phyloP scores from a whole-genome alignment of 805 yeast species.

The Nakazawaea populi region DNA sequence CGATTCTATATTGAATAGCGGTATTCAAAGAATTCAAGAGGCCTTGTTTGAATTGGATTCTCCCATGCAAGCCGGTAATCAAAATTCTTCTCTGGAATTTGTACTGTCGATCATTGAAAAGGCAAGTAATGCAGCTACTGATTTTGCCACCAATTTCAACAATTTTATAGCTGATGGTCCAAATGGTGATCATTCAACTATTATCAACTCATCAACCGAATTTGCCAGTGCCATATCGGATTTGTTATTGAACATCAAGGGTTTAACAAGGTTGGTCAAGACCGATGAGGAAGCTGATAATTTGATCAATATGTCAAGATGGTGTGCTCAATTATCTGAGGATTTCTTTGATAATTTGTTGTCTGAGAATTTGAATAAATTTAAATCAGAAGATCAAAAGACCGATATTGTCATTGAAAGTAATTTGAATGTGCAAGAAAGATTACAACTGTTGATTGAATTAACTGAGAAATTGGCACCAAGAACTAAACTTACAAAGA shows the following conservation, averaged over 20 bases:
- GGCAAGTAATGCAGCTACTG: conserved; percentile 65
- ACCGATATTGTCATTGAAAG: conserved; percentile 74
- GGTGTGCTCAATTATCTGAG: conserved; percentile 56
- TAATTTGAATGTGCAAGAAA: conserved; percentile 68
- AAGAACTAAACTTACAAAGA: conserved; percentile 22
- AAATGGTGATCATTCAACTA: conserved; percentile 52
- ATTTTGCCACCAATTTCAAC: conserved; percentile 74
- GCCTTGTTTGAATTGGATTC: conserved; percentile 64
- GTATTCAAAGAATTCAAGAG: conserved; percentile 69
- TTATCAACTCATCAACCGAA: conserved; percentile 57
- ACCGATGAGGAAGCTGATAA: conserved; percentile 47
- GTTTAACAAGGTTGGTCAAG: conserved; percentile 51
- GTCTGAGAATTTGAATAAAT: conserved; percentile 43
- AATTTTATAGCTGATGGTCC: conserved; percentile 73
- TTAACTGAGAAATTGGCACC: conserved; percentile 55
- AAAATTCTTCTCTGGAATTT: conserved; percentile 66
- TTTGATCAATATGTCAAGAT: conserved; percentile 41
- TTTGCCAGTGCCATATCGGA: conserved; percentile 60
- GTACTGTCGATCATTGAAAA: conserved; percentile 65
- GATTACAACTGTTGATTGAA: conserved; percentile 51
- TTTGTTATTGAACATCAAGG: conserved; percentile 62
- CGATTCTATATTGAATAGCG: conserved; percentile 67
- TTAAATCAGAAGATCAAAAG: conserved; percentile 53
- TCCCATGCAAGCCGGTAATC: conserved; percentile 79
- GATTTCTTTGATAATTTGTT: conserved; percentile 54